Conservation (phyloP, 306 rosid species). For the Quercus alba region DNA sequence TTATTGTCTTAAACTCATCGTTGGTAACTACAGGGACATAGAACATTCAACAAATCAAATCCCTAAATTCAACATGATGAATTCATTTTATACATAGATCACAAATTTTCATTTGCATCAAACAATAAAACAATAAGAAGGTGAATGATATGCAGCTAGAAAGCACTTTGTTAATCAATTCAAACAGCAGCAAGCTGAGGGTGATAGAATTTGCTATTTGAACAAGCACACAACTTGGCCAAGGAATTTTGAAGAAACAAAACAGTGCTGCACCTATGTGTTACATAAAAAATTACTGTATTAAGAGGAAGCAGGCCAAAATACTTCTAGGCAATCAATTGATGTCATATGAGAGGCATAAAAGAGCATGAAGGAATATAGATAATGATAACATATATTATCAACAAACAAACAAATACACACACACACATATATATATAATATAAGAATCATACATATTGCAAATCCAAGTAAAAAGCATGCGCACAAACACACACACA, state of each 20-base stretch:
- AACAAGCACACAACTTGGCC: background rate
- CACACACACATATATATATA: no score
- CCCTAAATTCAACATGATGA: background rate
- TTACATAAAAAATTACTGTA: background rate
- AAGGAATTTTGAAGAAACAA: background rate
- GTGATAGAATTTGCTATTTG: background rate
- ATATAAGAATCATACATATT: no score
- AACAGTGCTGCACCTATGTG: background rate
- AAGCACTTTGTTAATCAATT: background rate
- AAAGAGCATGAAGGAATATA: conserved; percentile 14
- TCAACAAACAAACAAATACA: no score
- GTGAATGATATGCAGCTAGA: background rate
- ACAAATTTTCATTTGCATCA: background rate
- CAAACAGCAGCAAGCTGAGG: background rate
- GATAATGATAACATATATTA: no score
- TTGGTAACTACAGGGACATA: background rate
- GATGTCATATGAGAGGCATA: conserved; percentile 4
- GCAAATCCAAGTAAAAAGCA: no score
- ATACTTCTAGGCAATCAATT: conserved; percentile 12
- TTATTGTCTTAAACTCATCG: background rate
- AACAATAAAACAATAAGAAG: background rate
- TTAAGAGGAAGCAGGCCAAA: background rate
- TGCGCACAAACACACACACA: background rate
- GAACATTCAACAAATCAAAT: background rate
- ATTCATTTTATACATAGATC: background rate